A percentile compares a stretch with the other conserved stretches of the same genome.
These are phyloP conservation scores for Dianthus caryophyllus DNA, from an alignment of 148 eudicot species.

Conservation along the genomic window DNA sequence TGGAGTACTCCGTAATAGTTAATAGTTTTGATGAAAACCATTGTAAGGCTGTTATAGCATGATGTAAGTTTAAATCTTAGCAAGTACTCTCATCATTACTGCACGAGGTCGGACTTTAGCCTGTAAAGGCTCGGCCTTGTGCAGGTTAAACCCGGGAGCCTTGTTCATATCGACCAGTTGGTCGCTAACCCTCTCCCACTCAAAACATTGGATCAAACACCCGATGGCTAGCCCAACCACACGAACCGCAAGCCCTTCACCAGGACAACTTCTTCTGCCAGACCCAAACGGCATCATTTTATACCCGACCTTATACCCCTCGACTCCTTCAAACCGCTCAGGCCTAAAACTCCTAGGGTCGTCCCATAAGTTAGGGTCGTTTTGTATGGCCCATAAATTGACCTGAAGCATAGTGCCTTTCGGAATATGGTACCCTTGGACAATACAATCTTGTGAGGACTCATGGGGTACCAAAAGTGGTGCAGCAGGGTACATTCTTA, in stretches of 20 bases:
- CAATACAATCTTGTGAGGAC: conserved; percentile 14
- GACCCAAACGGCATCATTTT: conserved; percentile 36
- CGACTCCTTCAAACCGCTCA: conserved; percentile 31
- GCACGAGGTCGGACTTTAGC: conserved; percentile 18
- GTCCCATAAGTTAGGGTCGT: conserved; percentile 34
- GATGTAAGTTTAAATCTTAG: neutral
- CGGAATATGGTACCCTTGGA: conserved; percentile 12
- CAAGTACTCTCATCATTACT: conserved; percentile 13
- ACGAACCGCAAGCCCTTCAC: conserved; percentile 22
- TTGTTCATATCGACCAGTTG: conserved; percentile 23
- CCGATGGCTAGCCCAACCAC: conserved; percentile 29
- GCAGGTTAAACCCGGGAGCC: conserved; percentile 20
- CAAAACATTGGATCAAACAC: conserved; percentile 33
- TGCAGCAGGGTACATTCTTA: conserved; percentile 22
- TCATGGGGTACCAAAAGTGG: conserved; percentile 27
- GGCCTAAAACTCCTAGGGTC: conserved; percentile 31
- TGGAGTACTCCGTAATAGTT: too few relatives aligned
- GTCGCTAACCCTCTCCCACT: conserved; percentile 24
- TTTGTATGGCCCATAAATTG: conserved; percentile 30
- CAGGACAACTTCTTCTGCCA: conserved; percentile 41
- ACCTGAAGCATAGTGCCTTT: conserved; percentile 25
- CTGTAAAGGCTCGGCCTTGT: conserved; percentile 21
- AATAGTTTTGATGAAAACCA: too few relatives aligned
- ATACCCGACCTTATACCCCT: conserved; percentile 24
- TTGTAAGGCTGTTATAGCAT: too few relatives aligned